Evolutionary conservation across 257 asterid genomes (phyloP), one percentile per base, ranked within the genome.

Genomic region (Thymus mandschuricus): DNA sequence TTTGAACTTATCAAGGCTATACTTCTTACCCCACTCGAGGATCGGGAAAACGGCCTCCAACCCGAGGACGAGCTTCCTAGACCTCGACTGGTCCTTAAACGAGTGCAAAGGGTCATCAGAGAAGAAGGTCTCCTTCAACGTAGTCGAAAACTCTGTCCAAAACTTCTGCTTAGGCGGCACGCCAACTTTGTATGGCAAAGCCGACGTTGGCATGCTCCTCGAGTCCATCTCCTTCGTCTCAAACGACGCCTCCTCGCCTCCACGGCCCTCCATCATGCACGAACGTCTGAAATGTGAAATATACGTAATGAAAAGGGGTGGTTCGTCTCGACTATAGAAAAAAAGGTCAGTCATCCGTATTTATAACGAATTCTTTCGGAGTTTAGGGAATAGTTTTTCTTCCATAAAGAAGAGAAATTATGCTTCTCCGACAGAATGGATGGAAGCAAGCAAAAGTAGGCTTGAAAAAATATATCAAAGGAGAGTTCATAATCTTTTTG

Each of bases 11-110:
- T 78, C 28, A 29, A 88, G 51, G 64, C 70, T 83, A 54, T 90
- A 92, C 9, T 56, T 54, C 69, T 83, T 76, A 12, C 90, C 92
- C 98, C 98, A 92, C 4, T 86, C 92, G 1, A 92, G 68, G 66
- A 92, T 86, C 12, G 98, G 98, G 48, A 90, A 90, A 44, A 90
- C 73, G 5, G 93, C 91, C 75, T 86, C 93, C 66, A 85, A 8
- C 9, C 93, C 96, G 3, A 90, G 90, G 48, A 88, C 12, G 41
- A 90, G 55, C 67, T 88, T 84, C 51, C 87, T 79, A 48, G 96
- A 85, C 80, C 78, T 84, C 1, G 97, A 46, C 57, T 90, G 96
- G 60, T 90, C 87, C 85, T 90, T 88, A 57, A 88, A 90, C 5
- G 89, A 72, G 46, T 88, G 87, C 8, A 90, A 63, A 49, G 97